These are phyloP conservation scores for Ogataea kodamae DNA, from an alignment of 805 yeast species.

Conservation along the genomic window DNA sequence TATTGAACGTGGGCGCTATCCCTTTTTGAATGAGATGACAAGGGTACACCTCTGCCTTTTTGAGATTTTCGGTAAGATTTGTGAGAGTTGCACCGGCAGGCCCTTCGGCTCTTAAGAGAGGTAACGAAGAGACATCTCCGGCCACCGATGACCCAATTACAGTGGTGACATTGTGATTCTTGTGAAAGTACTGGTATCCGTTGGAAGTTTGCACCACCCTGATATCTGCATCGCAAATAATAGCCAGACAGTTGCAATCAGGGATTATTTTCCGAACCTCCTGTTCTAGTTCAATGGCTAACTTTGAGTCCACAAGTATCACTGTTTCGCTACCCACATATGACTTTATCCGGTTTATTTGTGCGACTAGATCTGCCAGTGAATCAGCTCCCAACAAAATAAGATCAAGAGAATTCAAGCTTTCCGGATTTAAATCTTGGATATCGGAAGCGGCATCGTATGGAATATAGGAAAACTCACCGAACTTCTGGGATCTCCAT, in stretches of 20 bases:
- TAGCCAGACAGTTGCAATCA: slow-evolving; percentile 18
- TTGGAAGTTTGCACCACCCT: slow-evolving; percentile 11
- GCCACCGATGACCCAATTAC: slow-evolving; percentile 24
- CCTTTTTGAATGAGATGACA: slow-evolving; percentile 26
- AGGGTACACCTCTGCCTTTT: slow-evolving; percentile 25
- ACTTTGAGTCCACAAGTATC: slow-evolving; percentile 27
- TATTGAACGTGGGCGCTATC: slow-evolving; percentile 26
- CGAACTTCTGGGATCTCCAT: slow-evolving; percentile 22
- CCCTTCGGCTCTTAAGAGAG: slow-evolving; percentile 22
- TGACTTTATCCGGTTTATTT: slow-evolving; percentile 5
- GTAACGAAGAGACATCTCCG: slow-evolving; percentile 5
- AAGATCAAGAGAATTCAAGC: slow-evolving; percentile 20
- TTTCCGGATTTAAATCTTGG: slow-evolving; percentile 4
- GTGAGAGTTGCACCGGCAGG: slow-evolving; percentile 18
- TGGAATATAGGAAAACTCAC: slow-evolving; percentile 16
- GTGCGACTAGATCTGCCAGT: slow-evolving; percentile 7
- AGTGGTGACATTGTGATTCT: slow-evolving; percentile 24
- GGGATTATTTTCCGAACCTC: slow-evolving; percentile 13
- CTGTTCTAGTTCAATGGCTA: slow-evolving; percentile 23
- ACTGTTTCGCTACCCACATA: slow-evolving; percentile 21
- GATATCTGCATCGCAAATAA: slow-evolving; percentile 27
- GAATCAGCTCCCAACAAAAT: slow-evolving; percentile 21
- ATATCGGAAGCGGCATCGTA: slow-evolving; percentile 5
- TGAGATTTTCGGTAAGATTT: slow-evolving; percentile 21
- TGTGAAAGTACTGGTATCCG: slow-evolving; percentile 19